Evolutionary conservation across 1,139 yeast genomes (phyloP), one percentile per base, ranked within the genome.

Genomic region (Hyphopichia burtonii): DNA sequence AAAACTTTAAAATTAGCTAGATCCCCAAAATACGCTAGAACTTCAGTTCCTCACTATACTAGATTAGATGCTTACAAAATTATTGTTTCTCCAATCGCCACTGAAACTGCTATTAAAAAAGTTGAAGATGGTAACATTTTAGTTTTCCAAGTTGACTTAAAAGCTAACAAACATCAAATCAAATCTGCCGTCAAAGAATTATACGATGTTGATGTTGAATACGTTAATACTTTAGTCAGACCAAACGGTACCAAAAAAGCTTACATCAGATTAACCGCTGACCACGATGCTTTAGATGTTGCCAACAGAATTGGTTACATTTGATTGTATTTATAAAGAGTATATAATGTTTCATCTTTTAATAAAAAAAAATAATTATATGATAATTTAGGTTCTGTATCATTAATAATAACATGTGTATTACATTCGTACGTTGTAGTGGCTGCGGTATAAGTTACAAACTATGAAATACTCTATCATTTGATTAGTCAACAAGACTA

Each of bases 161-260:
- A 87, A 81, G 82, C 98, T 71, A 93, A 91, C 96, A 93, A 93
- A 84, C 77, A 85, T 80, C 97, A 93, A 80, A 93, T 93, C 82
- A 91, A 91, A 84, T 79, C 85, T 69, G 99, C 99, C 61, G 95
- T 93, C 66, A 91, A 93, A 86, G 96, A 90, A 79, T 84, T 93
- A 71, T 93, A 93, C 84, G 91, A 88, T 69, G 97, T 93, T 65
- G 98, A 93, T 63, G 94, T 87, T 61, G 80, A 77, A 67, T 82
- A 88, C 78, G 91, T 93, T 68, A 89, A 93, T 93, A 93, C 98
- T 65, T 83, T 91, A 76, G 77, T 93, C 68, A 88, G 96, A 81
- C 97, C 99, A 72, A 91, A 93, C 76, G 99, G 99, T 77, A 87
- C 97, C 80, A 93, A 93, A 89, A 94, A 94, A 86, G 99, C 99